phyloP scores from a whole-genome alignment of 2,329 filamentous ascomycete genomes.

The Neophaeococcomyces aloes region DNA sequence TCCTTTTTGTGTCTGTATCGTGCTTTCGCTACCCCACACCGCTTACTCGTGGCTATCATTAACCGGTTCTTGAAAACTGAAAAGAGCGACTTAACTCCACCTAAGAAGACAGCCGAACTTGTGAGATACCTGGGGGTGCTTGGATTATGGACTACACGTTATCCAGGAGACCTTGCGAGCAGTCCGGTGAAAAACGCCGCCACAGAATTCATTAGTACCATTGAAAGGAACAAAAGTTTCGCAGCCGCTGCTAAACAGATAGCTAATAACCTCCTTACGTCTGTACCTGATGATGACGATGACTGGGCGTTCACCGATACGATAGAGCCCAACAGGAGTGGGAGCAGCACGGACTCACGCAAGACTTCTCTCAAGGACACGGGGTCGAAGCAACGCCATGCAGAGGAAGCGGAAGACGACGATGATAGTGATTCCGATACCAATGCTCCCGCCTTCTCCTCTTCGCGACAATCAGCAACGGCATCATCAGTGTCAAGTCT shows the following conservation, averaged over 20 bases:
- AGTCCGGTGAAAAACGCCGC: slow-evolving; percentile 61
- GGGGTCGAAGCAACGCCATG: slow-evolving; percentile 30
- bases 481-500: slow-evolving; percentile 31
- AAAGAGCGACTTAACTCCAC: slow-evolving; percentile 57
- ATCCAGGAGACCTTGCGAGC: slow-evolving; percentile 87
- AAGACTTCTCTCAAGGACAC: slow-evolving; percentile 18
- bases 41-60: slow-evolving; percentile 64
- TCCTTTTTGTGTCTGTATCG: slow-evolving; percentile 89
- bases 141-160: slow-evolving; percentile 78
- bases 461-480: slow-evolving; percentile 30
- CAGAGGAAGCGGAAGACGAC: slow-evolving; percentile 18
- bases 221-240: slow-evolving; percentile 73
- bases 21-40: slow-evolving; percentile 75
- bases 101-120: slow-evolving; percentile 70
- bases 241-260: slow-evolving; percentile 75
- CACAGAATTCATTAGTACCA: slow-evolving; percentile 60
- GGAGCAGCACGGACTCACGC: slow-evolving; percentile 7
- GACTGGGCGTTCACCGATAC: slow-evolving; percentile 82
- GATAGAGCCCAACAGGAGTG: slow-evolving; percentile 1
- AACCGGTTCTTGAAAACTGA: slow-evolving; percentile 59
- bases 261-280: slow-evolving; percentile 61
- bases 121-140: slow-evolving; percentile 73
- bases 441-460: slow-evolving; percentile 29
- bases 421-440: slow-evolving; percentile 11
- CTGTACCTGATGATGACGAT: slow-evolving; percentile 79